Conservation (phyloP, 1,284 basidiomycete species). For the Tilletia setariae region DNA sequence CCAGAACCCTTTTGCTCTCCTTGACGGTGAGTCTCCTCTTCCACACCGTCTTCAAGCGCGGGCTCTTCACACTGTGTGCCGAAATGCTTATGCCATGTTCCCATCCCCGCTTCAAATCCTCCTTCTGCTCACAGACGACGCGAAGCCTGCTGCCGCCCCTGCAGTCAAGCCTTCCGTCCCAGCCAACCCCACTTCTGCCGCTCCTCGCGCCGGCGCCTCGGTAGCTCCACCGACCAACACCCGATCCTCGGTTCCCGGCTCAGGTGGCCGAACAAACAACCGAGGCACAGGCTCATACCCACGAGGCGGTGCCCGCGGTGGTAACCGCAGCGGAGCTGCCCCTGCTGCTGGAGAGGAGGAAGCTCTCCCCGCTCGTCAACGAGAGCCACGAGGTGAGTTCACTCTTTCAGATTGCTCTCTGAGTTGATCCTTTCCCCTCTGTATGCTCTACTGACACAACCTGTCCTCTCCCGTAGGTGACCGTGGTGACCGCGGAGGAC, state of each 20-base stretch:
- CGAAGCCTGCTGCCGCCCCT: constrained; percentile 32
- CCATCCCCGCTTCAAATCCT: no score
- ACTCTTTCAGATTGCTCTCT: constrained; percentile 12
- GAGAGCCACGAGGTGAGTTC: constrained; percentile 20
- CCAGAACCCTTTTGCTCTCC: constrained; percentile 53
- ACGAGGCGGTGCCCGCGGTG: constrained; percentile 25
- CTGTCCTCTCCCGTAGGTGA: constrained; percentile 7
- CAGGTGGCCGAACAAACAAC: constrained; percentile 22
- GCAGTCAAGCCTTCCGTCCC: constrained; percentile 36
- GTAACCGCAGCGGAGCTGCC: constrained; percentile 31
- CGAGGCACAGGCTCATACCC: constrained; percentile 16
- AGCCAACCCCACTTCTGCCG: constrained; percentile 34
- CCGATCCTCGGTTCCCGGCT: constrained; percentile 22
- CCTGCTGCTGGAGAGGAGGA: constrained; percentile 32
- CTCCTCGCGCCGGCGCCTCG: constrained; percentile 41
- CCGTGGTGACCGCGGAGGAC: constrained; percentile 67
- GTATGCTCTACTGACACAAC: constrained; percentile 11
- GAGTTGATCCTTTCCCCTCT: neutral
- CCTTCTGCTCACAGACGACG: constrained; percentile 33
- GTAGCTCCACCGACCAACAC: neutral
- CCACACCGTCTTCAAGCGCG: no score
- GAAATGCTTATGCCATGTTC: no score
- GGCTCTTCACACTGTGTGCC: no score
- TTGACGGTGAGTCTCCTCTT: constrained; percentile 41
- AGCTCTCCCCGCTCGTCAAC: constrained; percentile 24